phyloP scores from a whole-genome alignment of 345 rosid genomes.

The Crucihimalaya himalaica region DNA sequence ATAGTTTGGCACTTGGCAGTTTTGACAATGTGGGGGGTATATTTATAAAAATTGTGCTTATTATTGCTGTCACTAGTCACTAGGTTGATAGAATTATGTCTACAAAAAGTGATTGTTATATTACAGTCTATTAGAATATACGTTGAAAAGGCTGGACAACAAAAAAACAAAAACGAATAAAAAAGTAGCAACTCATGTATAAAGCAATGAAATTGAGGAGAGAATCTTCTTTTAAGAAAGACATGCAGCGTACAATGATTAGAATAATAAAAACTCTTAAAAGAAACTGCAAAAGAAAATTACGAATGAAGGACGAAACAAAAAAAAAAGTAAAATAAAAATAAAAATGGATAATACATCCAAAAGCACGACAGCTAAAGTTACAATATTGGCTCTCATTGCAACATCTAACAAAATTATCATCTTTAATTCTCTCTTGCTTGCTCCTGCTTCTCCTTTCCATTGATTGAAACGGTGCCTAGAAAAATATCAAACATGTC shows the following conservation, averaged over 20 bases:
- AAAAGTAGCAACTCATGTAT: constrained; percentile 45
- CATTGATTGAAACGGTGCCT: constrained; percentile 35
- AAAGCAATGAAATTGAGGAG: constrained; percentile 43
- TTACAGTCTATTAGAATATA: constrained; percentile 23
- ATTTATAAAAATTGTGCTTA: too few relatives aligned
- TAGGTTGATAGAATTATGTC: constrained; percentile 1
- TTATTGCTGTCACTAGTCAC: background rate
- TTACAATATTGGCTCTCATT: constrained; percentile 41
- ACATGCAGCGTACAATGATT: constrained; percentile 60
- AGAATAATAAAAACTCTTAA: constrained; percentile 41
- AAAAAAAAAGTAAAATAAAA: constrained; percentile 6
- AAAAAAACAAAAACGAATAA: constrained; percentile 12
- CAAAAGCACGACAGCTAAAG: constrained; percentile 43
- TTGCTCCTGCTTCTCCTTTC: constrained; percentile 33
- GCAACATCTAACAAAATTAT: constrained; percentile 44
- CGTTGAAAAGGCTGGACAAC: constrained; percentile 39
- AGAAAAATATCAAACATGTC: background rate
- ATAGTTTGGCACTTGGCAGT: background rate
- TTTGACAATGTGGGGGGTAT: background rate
- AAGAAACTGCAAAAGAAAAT: constrained; percentile 31
- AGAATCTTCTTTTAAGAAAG: constrained; percentile 76
- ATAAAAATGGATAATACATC: constrained; percentile 43
- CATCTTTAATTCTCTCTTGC: constrained; percentile 23
- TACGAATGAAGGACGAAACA: constrained; percentile 30
- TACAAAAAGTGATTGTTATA: constrained; percentile 13